Conservation (phyloP, 208 protist species). For the Tritrichomonas foetus region DNA sequence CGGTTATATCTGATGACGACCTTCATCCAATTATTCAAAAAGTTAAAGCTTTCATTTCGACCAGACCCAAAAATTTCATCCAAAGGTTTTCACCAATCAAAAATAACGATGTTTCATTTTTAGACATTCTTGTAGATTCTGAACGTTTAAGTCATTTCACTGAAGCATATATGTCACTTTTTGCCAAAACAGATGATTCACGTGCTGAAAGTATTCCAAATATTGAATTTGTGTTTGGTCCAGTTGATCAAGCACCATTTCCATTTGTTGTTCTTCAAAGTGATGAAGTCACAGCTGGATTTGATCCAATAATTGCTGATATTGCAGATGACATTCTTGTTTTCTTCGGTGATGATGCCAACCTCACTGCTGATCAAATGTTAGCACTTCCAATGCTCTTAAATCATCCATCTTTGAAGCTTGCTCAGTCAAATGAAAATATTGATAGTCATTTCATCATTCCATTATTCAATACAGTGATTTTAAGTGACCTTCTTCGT, state of each 20-base stretch:
- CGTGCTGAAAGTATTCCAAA: neutral
- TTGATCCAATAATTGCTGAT: neutral
- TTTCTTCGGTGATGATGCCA: neutral
- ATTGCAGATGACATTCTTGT: neutral
- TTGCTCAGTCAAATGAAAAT: neutral
- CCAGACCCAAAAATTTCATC: neutral
- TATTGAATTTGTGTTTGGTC: neutral
- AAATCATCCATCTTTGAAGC: neutral
- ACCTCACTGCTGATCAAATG: neutral
- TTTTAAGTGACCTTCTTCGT: neutral
- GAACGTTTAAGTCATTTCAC: neutral
- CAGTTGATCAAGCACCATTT: neutral
- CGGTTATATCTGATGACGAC: neutral
- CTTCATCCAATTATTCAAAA: neutral
- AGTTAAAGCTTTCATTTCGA: neutral
- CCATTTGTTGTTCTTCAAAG: neutral
- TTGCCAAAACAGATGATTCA: neutral
- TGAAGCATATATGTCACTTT: neutral
- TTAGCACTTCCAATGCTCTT: neutral
- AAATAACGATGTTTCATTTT: neutral
- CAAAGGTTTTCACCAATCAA: neutral
- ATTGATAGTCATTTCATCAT: neutral
- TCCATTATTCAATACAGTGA: neutral
- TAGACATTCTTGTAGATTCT: neutral
- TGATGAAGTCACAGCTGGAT: neutral